Evolutionary conservation across 176 grass and related monocot genomes (phyloP), one percentile per base, ranked within the genome.

Genomic region (Ensete glaucum): DNA sequence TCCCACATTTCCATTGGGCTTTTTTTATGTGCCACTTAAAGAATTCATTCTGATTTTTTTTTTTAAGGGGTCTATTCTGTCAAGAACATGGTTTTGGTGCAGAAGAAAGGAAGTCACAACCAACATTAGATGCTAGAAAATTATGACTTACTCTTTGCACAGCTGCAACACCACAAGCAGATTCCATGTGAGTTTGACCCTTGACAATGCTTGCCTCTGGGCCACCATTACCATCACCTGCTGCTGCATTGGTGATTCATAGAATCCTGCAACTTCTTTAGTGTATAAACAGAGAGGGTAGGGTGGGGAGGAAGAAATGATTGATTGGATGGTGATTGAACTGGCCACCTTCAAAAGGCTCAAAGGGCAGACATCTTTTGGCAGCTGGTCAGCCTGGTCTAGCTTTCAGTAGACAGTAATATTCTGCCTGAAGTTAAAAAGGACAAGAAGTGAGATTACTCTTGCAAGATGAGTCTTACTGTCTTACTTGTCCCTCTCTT

Each of bases 161-260:
- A 66, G 63, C 63, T 66, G 27, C 24, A 66, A 16, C 55, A 16
- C 13, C 55, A 57, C 13, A 14, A 57, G 13, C 63, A 49, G 34
- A 70, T 70, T 8, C 34, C 48, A 70, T 70, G 9, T 51, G 67
- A 70, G 48, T 70, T 70, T 70, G 67, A 70, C 67, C 67, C 34
- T 43, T 0, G 34, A 43, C 34, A 43, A 70, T 50, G 67, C 67
- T 20, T 43, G 34, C 34, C 1, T 14, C 22, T 11, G 63, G 12
- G 63, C 10, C 34, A 43, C 34, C 34, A 43, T 43, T 6, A 43
- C 34, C 34, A 43, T 43, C 34, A 43, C 3, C 34, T 43, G 34
- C 34, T 43, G 34, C 34, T 43, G 34, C 34, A 43, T 43, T 43
- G 34, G 34, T 43, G 34, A 4, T 43, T 43, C 34, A 43, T 4